Evolutionary conservation across 768 basidiomycete species (phyloP).

Genomic region (Lyophyllum shimeji): DNA sequence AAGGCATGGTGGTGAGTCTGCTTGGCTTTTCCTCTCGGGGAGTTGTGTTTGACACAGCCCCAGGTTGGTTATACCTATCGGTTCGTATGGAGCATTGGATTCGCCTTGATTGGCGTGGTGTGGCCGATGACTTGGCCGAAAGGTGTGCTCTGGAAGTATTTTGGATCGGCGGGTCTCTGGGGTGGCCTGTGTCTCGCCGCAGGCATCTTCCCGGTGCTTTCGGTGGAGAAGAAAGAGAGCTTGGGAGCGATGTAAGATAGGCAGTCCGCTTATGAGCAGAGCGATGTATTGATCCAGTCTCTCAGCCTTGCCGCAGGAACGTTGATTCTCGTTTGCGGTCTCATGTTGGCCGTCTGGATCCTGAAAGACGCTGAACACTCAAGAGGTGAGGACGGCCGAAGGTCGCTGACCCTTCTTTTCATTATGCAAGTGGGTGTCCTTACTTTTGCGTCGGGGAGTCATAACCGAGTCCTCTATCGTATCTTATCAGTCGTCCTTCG

Average conservation of each 20-base stretch:
- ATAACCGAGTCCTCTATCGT: not conserved
- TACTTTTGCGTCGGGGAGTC: not conserved
- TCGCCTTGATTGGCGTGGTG: slow-evolving; percentile 52
- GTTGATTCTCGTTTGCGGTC: slow-evolving; percentile 39
- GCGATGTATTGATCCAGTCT: not conserved
- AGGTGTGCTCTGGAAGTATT: slow-evolving; percentile 24
- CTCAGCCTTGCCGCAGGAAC: slow-evolving; percentile 48
- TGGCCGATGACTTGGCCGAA: slow-evolving; percentile 68
- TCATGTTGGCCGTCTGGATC: slow-evolving; percentile 12
- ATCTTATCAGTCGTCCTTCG: slow-evolving; percentile 46
- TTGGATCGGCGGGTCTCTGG: slow-evolving; percentile 41
- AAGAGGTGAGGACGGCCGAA: slow-evolving; percentile 10
- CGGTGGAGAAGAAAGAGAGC: slow-evolving; percentile 72
- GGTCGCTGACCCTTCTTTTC: slow-evolving; percentile 6
- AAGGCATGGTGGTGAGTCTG: slow-evolving; percentile 71
- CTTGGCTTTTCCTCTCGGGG: not conserved
- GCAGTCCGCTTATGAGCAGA: not conserved
- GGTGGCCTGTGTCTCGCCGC: slow-evolving; percentile 47
- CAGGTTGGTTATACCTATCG: slow-evolving; percentile 74
- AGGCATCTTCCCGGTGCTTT: slow-evolving; percentile 67
- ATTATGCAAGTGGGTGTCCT: slow-evolving; percentile 21
- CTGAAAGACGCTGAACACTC: slow-evolving; percentile 7
- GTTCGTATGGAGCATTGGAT: slow-evolving; percentile 70
- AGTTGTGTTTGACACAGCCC: not conserved
- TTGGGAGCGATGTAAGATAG: slow-evolving; percentile 55